These are phyloP conservation scores for Penicillium italicum DNA, from an alignment of 2,329 filamentous ascomycete species.

Conservation along the genomic window DNA sequence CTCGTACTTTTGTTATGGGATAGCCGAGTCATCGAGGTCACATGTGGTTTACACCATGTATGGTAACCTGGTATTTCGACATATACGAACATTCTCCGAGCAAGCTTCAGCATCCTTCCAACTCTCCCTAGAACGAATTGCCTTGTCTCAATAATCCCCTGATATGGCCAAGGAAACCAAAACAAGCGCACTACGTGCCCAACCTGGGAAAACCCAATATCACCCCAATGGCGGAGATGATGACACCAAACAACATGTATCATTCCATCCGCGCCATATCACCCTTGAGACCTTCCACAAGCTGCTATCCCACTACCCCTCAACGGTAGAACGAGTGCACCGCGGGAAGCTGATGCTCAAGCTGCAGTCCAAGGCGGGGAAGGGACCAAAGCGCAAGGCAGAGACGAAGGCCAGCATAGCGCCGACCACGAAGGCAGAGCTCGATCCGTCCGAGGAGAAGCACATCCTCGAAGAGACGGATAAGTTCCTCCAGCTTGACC, in stretches of 20 bases:
- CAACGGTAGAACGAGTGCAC: constrained; percentile 25
- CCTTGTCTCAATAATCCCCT: neutral
- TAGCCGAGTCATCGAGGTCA: too few species aligned
- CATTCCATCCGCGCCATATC: constrained; percentile 28
- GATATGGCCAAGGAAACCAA: neutral
- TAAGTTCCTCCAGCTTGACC: constrained; percentile 34
- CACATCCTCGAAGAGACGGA: constrained; percentile 20
- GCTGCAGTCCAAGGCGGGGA: constrained; percentile 16
- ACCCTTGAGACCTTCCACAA: constrained; percentile 24
- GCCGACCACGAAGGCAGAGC: constrained; percentile 1
- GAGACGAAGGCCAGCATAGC: too few species aligned
- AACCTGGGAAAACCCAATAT: neutral
- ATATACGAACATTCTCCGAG: neutral
- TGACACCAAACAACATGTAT: neutral
- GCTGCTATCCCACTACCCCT: constrained; percentile 28
- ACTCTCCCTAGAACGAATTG: neutral
- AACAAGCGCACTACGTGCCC: neutral
- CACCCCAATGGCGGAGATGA: neutral
- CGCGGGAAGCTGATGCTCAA: constrained; percentile 23
- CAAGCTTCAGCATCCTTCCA: neutral
- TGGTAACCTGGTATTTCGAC: too few species aligned
- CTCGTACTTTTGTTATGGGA: too few species aligned
- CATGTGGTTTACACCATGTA: too few species aligned
- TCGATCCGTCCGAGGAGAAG: constrained; percentile 7
- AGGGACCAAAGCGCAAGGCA: constrained; percentile 11